phyloP scores from a whole-genome alignment of 768 basidiomycete genomes.

The Cystofilobasidium bisporidii region DNA sequence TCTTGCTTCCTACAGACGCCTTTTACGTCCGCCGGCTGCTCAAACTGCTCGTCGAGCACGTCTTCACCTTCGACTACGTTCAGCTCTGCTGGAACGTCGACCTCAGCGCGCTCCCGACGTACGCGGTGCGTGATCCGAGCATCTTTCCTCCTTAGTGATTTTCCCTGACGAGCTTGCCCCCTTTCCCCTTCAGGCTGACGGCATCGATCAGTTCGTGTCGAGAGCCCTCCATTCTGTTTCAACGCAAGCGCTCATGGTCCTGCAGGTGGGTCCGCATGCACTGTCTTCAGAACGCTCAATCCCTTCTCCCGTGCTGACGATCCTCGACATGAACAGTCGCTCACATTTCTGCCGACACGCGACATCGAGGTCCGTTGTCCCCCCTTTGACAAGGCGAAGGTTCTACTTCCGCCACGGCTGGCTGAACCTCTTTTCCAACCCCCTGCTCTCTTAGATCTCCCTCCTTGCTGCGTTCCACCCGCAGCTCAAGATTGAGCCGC shows the following conservation, averaged over 20 bases:
- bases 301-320: background rate
- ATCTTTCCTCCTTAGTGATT: no score
- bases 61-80: background rate
- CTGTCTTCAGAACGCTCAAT: background rate
- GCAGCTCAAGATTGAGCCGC: background rate
- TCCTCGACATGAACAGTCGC: background rate
- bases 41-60: background rate
- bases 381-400: no score
- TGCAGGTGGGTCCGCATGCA: background rate
- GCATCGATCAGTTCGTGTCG: background rate
- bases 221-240: background rate
- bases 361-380: background rate
- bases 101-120: background rate
- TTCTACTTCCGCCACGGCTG: no score
- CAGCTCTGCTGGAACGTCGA: background rate
- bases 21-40: conserved; percentile 1
- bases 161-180: no score
- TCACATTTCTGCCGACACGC: background rate
- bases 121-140: no score
- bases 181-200: no score
- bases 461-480: background rate
- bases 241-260: background rate
- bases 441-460: no score
- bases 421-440: no score
- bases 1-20: background rate